Base-by-base conservation (phyloP, 2,329 filamentous ascomycete genomes). In the Zopfia rhizophila region DNA sequence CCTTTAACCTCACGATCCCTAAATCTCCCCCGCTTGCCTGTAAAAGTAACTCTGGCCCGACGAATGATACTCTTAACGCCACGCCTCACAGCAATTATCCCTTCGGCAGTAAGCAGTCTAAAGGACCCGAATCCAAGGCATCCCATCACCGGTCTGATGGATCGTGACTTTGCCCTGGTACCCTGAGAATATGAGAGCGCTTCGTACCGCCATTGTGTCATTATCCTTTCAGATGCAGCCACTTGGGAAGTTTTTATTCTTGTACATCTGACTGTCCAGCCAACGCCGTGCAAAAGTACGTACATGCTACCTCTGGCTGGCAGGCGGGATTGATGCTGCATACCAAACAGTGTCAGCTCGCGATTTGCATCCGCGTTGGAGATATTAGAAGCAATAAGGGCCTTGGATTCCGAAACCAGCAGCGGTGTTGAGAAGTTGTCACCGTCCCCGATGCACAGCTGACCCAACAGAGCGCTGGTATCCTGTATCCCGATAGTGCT, bases 141-240 rank as follows among this genome's bases (percentile, higher is more conserved):
- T 54, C 53, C 45, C 56, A 55, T 53, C 48, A 51, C 61, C 60
- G 52, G 51, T 56, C 41, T 52, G 42, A 57, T 58, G 58, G 53
- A 58, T 55, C 52, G 43, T 53, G 47, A 56, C 53, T 51, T 46
- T 59, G 56, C 52, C 52, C 45, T 50, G 50, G 47, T 56, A 47
- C 52, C 47, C 51, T 55, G 44, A 32, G 45, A 19, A 28, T 18
- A 23, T 47, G 42, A 47, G 23, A 16, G 44, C 22, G 17, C 44
- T 19, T 45, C 48, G 48, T 57, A 56, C 47, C 39, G 55, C 51
- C 32, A 61, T 57, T 58, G 58, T 65, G 60, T 57, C 58, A 63
- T 63, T 60, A 53, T 60, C 50, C 47, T 48, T 52, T 54, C 48
- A 49, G 47, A 63, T 55, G 58, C 63, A 64, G 58, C 54, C 51